phyloP scores from a whole-genome alignment of 2,329 filamentous ascomycete genomes.

The Tolypocladium inflatum region DNA sequence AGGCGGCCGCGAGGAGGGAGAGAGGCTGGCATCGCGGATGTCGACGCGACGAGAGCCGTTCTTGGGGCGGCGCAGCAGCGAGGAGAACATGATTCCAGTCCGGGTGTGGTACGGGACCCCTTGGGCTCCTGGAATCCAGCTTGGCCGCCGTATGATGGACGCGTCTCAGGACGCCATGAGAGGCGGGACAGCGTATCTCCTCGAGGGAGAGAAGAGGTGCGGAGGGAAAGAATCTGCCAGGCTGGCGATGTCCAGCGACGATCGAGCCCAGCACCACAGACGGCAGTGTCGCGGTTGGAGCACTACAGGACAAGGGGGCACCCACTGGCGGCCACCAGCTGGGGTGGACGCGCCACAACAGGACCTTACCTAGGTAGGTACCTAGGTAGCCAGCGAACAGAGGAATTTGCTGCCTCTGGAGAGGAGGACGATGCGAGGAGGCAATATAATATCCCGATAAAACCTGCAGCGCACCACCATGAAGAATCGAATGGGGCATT shows the following conservation, averaged over 20 bases:
- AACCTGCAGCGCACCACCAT: neutral
- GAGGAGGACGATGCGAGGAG: neutral
- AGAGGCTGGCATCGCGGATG: conserved; percentile 17
- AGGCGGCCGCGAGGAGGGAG: conserved; percentile 19
- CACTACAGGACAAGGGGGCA: neutral
- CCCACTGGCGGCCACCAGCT: neutral
- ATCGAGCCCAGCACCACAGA: neutral
- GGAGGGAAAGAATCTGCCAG: conserved; percentile 1
- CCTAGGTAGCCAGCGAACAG: too few relatives aligned
- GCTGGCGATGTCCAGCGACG: neutral
- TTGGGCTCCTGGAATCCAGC: conserved; percentile 8
- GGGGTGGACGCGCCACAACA: neutral
- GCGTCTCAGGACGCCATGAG: conserved; percentile 15
- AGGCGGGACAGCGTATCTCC: neutral
- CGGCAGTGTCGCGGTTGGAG: neutral
- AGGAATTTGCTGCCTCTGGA: neutral
- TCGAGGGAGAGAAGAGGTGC: conserved; percentile 10
- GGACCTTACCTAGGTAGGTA: too few relatives aligned
- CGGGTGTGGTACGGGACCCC: neutral
- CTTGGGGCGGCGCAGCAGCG: conserved; percentile 23
- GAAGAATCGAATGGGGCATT: neutral
- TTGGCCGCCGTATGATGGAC: conserved; percentile 8
- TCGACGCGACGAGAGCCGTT: conserved; percentile 22
- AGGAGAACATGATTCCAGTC: conserved; percentile 24
- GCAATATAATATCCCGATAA: neutral